These are phyloP conservation scores for Tylopilus balloui DNA, from an alignment of 768 basidiomycete genomes.

Conservation along the genomic window DNA sequence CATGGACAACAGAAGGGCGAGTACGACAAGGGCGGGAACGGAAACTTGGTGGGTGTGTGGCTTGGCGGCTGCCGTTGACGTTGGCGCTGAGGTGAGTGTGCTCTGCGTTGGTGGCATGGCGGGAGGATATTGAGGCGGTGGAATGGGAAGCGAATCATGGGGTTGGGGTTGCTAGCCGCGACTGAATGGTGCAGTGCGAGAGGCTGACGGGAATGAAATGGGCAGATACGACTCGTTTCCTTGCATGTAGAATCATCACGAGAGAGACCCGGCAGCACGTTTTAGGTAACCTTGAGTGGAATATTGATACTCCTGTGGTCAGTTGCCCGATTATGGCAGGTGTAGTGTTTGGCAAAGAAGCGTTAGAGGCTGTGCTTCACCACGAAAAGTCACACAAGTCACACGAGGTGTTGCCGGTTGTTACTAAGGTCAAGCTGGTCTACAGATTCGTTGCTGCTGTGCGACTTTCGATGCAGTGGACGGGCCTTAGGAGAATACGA, in stretches of 20 bases:
- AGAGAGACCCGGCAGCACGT: too few relatives aligned
- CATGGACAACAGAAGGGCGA: conserved; percentile 13
- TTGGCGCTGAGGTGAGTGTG: background rate
- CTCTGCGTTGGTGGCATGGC: conserved; percentile 19
- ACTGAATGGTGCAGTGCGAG: background rate
- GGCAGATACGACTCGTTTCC: too few relatives aligned
- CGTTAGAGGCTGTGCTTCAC: background rate
- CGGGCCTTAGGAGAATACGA: too few relatives aligned
- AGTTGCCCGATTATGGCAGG: conserved; percentile 15
- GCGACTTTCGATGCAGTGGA: too few relatives aligned
- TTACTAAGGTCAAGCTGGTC: too few relatives aligned
- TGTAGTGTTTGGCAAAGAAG: background rate
- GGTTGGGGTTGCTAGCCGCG: background rate
- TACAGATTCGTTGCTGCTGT: too few relatives aligned
- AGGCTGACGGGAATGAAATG: conserved; percentile 11
- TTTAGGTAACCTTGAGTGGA: too few relatives aligned
- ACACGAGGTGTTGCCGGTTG: too few relatives aligned
- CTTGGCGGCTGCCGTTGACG: background rate
- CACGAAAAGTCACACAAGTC: too few relatives aligned
- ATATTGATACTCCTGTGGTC: background rate
- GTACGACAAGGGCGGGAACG: conserved; percentile 19
- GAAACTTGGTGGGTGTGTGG: conserved; percentile 9
- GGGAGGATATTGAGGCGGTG: background rate
- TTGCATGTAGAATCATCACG: too few relatives aligned
- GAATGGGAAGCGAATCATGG: background rate